Conservation (phyloP, 805 yeast genomes). For the Candida coleopterorum region DNA sequence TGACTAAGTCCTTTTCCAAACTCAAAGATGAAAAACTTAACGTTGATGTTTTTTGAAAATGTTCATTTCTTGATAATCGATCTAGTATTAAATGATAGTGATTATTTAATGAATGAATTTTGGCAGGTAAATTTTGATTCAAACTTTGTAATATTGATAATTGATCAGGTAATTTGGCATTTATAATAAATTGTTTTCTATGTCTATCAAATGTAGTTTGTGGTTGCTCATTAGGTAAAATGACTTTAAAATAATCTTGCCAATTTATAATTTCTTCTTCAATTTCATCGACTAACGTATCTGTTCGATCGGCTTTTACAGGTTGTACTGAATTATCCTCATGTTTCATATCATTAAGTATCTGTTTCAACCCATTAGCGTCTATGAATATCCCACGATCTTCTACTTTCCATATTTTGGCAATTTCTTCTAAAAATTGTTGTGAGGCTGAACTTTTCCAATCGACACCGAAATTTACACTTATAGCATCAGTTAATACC, state of each 20-base stretch:
- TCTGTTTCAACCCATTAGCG: slow-evolving; percentile 59
- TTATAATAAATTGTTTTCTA: slow-evolving; percentile 56
- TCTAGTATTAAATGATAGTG: slow-evolving; percentile 65
- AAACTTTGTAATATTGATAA: slow-evolving; percentile 9
- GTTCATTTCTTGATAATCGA: slow-evolving; percentile 69
- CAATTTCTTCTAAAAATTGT: slow-evolving; percentile 68
- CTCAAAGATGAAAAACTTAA: slow-evolving; percentile 42
- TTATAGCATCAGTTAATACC: slow-evolving; percentile 68
- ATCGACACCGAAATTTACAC: slow-evolving; percentile 73
- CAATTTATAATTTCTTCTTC: slow-evolving; percentile 45
- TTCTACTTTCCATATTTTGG: slow-evolving; percentile 80
- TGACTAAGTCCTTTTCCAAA: slow-evolving; percentile 14
- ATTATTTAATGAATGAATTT: slow-evolving; percentile 41
- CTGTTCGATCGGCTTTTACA: slow-evolving; percentile 18
- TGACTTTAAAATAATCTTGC: slow-evolving; percentile 65
- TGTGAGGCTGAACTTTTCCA: slow-evolving; percentile 74
- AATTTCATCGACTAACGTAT: slow-evolving; percentile 19
- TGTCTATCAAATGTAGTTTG: slow-evolving; percentile 54
- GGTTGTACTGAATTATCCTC: slow-evolving; percentile 8
- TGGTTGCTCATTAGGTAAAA: slow-evolving; percentile 64
- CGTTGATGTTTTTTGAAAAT: slow-evolving; percentile 53
- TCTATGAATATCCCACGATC: slow-evolving; percentile 84
- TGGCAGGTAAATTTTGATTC: slow-evolving; percentile 15
- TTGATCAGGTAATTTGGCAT: slow-evolving; percentile 5
- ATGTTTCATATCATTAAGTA: slow-evolving; percentile 52